Base-by-base conservation (phyloP, 2,329 filamentous ascomycete species). In the Thielaviopsis punctulata region DNA sequence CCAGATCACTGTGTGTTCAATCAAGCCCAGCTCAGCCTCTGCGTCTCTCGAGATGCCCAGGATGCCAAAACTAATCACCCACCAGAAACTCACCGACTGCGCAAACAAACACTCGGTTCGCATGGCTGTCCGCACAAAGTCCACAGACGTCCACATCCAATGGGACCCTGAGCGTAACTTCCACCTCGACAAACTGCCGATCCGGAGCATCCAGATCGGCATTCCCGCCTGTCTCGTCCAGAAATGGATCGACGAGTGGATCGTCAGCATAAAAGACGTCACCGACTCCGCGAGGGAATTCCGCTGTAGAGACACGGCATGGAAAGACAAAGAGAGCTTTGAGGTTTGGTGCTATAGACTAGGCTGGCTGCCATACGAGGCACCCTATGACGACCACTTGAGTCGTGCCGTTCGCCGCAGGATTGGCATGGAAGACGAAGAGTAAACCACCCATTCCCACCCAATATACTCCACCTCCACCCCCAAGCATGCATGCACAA, bases 121-220 rank as follows among this genome's bases (percentile, higher is more conserved):
- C 33, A n/a, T 39, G 33, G 33, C 33, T 2, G 33, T 39, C 13
- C 33, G 33, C 15, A 39, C 33, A 39, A 64, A 59, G 56, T 54
- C 62, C 3, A 50, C 52, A 3, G 33, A 43, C n/a, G 75, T 80
- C 0, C 68, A 71, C n/a, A 67, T 80, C 7, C 77, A 81, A 60
- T 82, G 79, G 78, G 79, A 82, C 61, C 78, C 78, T 0, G 79
- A 82, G 59, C 60, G 79, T 19, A 66, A 67, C 22, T 61, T 70
- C 1, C 60, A 61, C 33, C 60, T 80, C 10, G 68, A 61, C 10
- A 66, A 64, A 56, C 56, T 79, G 49, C 61, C 58, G 7, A 70
- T 75, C 59, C 65, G 77, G 43, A 79, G 75, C 59, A 76, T 82
- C 25, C 77, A 82, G 65, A 73, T 81, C 56, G 77, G 77, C 1